Evolutionary conservation across 495 filamentous ascomycete genomes (phyloP).

Genomic region (Penicilliopsis zonata): DNA sequence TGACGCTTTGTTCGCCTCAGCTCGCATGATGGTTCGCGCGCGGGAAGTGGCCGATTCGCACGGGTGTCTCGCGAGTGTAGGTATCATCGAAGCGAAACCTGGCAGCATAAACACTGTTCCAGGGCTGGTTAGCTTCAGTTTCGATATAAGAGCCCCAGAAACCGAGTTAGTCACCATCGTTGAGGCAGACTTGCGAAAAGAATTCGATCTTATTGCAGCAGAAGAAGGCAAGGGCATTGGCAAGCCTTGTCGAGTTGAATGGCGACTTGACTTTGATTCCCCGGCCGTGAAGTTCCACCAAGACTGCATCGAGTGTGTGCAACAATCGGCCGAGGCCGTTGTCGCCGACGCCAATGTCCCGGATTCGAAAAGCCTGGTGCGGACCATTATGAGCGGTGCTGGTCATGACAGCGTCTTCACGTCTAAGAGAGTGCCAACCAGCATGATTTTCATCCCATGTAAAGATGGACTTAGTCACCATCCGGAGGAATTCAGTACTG

Average conservation of each 20-base stretch:
- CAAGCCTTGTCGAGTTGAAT: conserved; percentile 44
- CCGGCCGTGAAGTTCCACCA: conserved; percentile 56
- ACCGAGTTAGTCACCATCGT: conserved; percentile 44
- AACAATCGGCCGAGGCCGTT: conserved; percentile 43
- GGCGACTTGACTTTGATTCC: conserved; percentile 50
- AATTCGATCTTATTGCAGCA: conserved; percentile 46
- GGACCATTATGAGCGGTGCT: conserved; percentile 42
- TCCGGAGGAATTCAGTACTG: conserved; percentile 47
- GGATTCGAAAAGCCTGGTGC: conserved; percentile 26
- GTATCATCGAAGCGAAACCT: conserved; percentile 54
- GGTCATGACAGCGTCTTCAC: conserved; percentile 56
- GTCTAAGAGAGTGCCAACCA: conserved; percentile 45
- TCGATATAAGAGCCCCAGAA: conserved; percentile 57
- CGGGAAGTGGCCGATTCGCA: conserved; percentile 46
- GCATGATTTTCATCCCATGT: conserved; percentile 59
- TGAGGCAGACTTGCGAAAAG: conserved; percentile 38
- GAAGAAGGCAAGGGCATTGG: conserved; percentile 37
- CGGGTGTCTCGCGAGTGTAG: conserved; percentile 55
- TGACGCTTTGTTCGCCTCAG: conserved; percentile 56
- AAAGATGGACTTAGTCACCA: conserved; percentile 55
- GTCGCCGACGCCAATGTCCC: conserved; percentile 35
- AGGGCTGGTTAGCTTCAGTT: conserved; percentile 51
- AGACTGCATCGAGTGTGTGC: conserved; percentile 56
- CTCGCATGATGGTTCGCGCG: conserved; percentile 55
- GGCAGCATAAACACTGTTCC: conserved; percentile 70